Base-by-base conservation (phyloP, 768 basidiomycete genomes). In the Termitomyces sp. region DNA sequence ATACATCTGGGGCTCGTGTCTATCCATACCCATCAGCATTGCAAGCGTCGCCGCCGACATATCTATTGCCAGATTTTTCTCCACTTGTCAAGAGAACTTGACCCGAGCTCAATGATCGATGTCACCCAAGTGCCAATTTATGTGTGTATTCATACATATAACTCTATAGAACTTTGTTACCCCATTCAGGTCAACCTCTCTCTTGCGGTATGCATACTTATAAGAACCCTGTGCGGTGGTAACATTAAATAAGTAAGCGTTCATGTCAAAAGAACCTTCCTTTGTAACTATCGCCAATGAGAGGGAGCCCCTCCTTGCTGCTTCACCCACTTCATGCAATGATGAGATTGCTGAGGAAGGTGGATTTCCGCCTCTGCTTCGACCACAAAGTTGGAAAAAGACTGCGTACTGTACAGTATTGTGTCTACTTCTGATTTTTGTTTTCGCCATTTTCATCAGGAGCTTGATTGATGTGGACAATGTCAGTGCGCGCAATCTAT, bases 391-490 rank as follows among this genome's bases (percentile, higher is more conserved):
- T 38, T 70, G 70, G 70, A 70, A 23, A 33, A 32, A 59, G 50
- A 69, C 66, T 54, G 55, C 65, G 0, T 66, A 68, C 61, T 76
- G 76, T 59, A 61, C 70, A 26, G 53, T 75, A 4, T 62, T 82
- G 32, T 62, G 70, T 9, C 46, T 81, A 3, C 57, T 73, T 3
- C 75, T 74, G 10, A 66, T 75, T 0, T 64, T 79, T 23, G 65
- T 75, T 3, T 58, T 86, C 13, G 79, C 66, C 4, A 49, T 87
- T 41, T 80, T 91, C 56, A 77, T 91, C 68, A 87, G 89, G 64
- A 85, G 83, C 2, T 86, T 88, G 64, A 81, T 89, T 16, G 85
- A 88, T 46, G 75, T 84, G 4, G 86, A 80, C 26, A 86, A 91
- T 68, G 79, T 83, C 14, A 79, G 89, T 53, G 88, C 89, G 59